Conservation (phyloP, 2,329 filamentous ascomycete species). For the Pseudocercospora fuligena region DNA sequence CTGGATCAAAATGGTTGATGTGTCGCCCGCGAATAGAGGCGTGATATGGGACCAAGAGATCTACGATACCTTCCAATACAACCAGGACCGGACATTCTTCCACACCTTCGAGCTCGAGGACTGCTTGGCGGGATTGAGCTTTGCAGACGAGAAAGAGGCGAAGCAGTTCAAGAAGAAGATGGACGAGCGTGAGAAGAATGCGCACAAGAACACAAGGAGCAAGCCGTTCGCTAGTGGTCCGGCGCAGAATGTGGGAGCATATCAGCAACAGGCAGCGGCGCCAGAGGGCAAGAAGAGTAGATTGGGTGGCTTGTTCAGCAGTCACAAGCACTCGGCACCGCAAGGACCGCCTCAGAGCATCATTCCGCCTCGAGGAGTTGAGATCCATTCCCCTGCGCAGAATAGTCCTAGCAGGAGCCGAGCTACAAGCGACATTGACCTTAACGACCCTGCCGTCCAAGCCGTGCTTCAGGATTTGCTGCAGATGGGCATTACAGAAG, state of each 20-base stretch:
- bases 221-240: constrained; percentile 36
- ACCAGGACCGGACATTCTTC: constrained; percentile 97
- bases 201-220: constrained; percentile 24
- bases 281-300: constrained; percentile 27
- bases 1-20: constrained; percentile 96
- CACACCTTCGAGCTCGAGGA: constrained; percentile 96
- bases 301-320: constrained; percentile 35
- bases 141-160: constrained; percentile 98
- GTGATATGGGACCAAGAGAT: constrained; percentile 98
- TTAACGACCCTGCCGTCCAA: constrained; percentile 66
- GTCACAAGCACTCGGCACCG: constrained; percentile 37
- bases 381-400: constrained; percentile 43
- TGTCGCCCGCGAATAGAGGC: constrained; percentile 81
- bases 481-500: constrained; percentile 70
- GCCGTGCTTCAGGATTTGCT: constrained; percentile 64
- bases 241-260: constrained; percentile 23
- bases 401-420: constrained; percentile 31
- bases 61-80: constrained; percentile 92
- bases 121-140: constrained; percentile 86
- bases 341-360: constrained; percentile 49
- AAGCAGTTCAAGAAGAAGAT: constrained; percentile 98
- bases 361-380: constrained; percentile 52
- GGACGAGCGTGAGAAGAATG: constrained; percentile 52
- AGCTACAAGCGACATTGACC: constrained; percentile 58
- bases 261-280: constrained; percentile 18